These are phyloP conservation scores for Lyophyllum shimeji DNA, from an alignment of 768 basidiomycete genomes.

Conservation along the genomic window DNA sequence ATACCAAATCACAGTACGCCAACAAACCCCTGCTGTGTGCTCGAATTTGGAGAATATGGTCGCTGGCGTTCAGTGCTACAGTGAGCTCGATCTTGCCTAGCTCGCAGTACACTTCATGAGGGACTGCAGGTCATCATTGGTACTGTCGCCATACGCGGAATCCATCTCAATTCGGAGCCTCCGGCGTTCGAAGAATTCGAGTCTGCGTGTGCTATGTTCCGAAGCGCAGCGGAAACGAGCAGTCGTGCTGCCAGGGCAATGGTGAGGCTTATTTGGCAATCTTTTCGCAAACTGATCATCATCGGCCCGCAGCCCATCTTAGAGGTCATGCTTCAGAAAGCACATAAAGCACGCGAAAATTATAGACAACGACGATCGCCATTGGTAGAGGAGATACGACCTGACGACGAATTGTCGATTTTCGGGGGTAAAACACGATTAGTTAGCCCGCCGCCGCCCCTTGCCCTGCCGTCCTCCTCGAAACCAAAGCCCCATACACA, in stretches of 20 bases:
- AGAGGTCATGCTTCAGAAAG: slow-evolving; percentile 43
- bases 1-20: slow-evolving; percentile 38
- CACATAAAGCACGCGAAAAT: slow-evolving; percentile 28
- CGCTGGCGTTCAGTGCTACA: slow-evolving; percentile 52
- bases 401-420: slow-evolving; percentile 34
- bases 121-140: slow-evolving; percentile 47
- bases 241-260: slow-evolving; percentile 49
- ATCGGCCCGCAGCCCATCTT: slow-evolving; percentile 40
- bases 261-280: slow-evolving; percentile 27
- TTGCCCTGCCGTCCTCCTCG: not conserved
- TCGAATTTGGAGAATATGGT: slow-evolving; percentile 62
- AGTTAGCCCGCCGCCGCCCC: slow-evolving; percentile 14
- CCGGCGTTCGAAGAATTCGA: slow-evolving; percentile 47
- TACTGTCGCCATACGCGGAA: slow-evolving; percentile 48
- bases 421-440: slow-evolving; percentile 33
- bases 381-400: slow-evolving; percentile 12
- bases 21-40: slow-evolving; percentile 45
- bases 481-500: not conserved
- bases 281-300: not conserved
- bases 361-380: slow-evolving; percentile 17
- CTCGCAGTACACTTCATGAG: not conserved
- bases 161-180: slow-evolving; percentile 42
- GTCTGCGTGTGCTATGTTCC: slow-evolving; percentile 44
- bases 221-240: slow-evolving; percentile 41
- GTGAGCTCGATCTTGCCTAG: slow-evolving; percentile 29